Conservation (phyloP, 768 basidiomycete genomes). For the Psilocybe azurescens region DNA sequence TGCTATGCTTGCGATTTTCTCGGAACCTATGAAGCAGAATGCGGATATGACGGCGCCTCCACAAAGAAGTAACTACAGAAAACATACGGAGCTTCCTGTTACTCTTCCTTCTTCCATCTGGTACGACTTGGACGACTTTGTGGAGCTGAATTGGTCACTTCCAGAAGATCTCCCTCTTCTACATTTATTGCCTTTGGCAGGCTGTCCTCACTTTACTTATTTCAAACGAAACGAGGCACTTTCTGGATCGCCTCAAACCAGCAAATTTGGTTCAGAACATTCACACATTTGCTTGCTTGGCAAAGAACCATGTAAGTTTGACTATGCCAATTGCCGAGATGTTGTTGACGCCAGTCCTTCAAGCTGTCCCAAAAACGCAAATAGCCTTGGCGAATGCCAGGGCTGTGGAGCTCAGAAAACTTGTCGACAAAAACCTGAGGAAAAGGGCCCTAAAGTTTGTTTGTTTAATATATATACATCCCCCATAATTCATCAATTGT, state of each 20-base stretch:
- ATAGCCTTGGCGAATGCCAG: constrained; percentile 61
- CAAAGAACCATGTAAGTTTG: constrained; percentile 64
- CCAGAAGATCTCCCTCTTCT: constrained; percentile 61
- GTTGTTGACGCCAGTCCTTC: constrained; percentile 1
- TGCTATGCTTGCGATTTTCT: constrained; percentile 78
- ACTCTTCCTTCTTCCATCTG: constrained; percentile 59
- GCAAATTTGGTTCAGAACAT: constrained; percentile 87
- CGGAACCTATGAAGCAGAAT: constrained; percentile 68
- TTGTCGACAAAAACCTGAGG: constrained; percentile 7
- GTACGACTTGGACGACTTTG: constrained; percentile 83
- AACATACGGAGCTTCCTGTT: constrained; percentile 47
- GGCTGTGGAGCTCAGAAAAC: constrained; percentile 50
- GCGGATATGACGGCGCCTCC: constrained; percentile 54
- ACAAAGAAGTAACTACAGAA: constrained; percentile 53
- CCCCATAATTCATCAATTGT: background rate
- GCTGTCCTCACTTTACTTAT: constrained; percentile 84
- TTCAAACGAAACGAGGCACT: constrained; percentile 63
- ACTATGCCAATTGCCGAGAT: constrained; percentile 8
- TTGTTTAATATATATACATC: background rate
- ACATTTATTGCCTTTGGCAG: constrained; percentile 73
- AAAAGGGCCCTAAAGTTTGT: constrained; percentile 16
- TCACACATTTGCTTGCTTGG: constrained; percentile 85
- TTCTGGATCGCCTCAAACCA: constrained; percentile 47
- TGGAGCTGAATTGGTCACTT: constrained; percentile 75
- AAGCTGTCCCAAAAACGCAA: constrained; percentile 72